Percentiles rank a stretch among this genome's conserved stretches.
phyloP scores from a whole-genome alignment of 2,329 filamentous ascomycete species.

The Pseudohalonectria lignicola region DNA sequence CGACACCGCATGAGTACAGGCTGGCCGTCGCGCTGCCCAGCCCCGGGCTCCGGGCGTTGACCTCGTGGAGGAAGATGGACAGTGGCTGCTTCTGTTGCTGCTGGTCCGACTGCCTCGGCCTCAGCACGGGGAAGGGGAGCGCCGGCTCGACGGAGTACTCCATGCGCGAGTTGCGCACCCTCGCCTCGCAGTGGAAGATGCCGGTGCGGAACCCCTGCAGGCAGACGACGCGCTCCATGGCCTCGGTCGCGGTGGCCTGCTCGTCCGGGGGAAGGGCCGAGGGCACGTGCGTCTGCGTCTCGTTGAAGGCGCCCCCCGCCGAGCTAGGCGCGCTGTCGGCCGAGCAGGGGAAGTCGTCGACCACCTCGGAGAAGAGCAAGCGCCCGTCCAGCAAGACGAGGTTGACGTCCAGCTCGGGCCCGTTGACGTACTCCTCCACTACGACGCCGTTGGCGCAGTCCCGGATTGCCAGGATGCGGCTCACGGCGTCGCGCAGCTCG shows the following conservation, averaged over 20 bases:
- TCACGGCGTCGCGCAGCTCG: slow-evolving; percentile 15
- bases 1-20: slow-evolving; percentile 16
- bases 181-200: slow-evolving; percentile 18
- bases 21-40: slow-evolving; percentile 12
- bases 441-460: slow-evolving; percentile 15
- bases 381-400: slow-evolving; percentile 25
- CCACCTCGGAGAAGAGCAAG: slow-evolving; percentile 25
- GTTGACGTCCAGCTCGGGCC: slow-evolving; percentile 30
- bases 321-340: slow-evolving; percentile 12
- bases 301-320: slow-evolving; percentile 10
- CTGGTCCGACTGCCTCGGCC: too few species aligned
- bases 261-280: slow-evolving; percentile 9
- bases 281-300: slow-evolving; percentile 14
- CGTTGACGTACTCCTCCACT: slow-evolving; percentile 25
- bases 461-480: slow-evolving; percentile 9
- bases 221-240: slow-evolving; percentile 1
- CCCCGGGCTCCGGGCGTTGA: slow-evolving; percentile 17
- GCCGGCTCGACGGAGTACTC: slow-evolving; percentile 11
- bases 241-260: slow-evolving; percentile 5
- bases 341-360: slow-evolving; percentile 23
- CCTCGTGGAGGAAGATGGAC: slow-evolving; percentile 14
- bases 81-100: not conserved
- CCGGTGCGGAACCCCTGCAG: slow-evolving; percentile 15
- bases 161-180: slow-evolving; percentile 13
- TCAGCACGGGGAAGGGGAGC: slow-evolving; percentile 3